Base-by-base conservation (phyloP, 2,329 filamentous ascomycete species). In the Sphaerulina vaccinii region DNA sequence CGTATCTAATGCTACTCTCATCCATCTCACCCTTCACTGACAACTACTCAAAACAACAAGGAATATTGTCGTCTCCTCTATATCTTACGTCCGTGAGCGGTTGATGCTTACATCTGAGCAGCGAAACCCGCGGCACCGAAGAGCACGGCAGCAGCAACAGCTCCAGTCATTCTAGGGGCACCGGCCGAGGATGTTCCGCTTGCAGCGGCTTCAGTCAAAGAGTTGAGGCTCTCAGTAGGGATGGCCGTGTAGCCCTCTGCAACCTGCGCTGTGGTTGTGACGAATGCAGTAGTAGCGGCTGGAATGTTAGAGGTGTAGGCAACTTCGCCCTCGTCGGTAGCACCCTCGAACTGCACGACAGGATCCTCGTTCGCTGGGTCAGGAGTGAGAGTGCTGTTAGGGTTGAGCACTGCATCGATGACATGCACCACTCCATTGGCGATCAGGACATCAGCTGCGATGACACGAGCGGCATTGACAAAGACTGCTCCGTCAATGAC, bases 381-480 rank as follows among this genome's bases (percentile, higher is more conserved):
- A 1, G 75, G 62, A 18, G 71, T 73, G 1, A 70, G 67, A 2
- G 74, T 71, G 62, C 78, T 78, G 57, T 71, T 67, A 9, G 80
- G 79, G 71, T 84, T 85, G 42, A 86, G 71, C 32, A 85, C 81
- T 54, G 73, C 73, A 62, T 86, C 81, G 10, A 75, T 74, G 27
- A 81, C 78, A 56, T 81, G 71, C 3, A 77, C 64, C 9, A 78
- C 74, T 63, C 75, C 75, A 50, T 73, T 73, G 10, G 70, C 64
- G 46, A 76, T 59, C 9, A 78, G 63, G 18, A 76, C 59, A 48
- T 77, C 70, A 1, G 73, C 59, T 9, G 61, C 67, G 11, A 73
- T 61, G 39, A 78, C 71, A 22, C 64, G 59, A 10, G 75, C 75
- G 36, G 61, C 61, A 65, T 77, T 77, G 35, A 77, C 72, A 48